Percentiles rank a stretch among this genome's conserved stretches.
Conservation (phyloP, 768 basidiomycete genomes). For the Tricholoma flavovirens region DNA sequence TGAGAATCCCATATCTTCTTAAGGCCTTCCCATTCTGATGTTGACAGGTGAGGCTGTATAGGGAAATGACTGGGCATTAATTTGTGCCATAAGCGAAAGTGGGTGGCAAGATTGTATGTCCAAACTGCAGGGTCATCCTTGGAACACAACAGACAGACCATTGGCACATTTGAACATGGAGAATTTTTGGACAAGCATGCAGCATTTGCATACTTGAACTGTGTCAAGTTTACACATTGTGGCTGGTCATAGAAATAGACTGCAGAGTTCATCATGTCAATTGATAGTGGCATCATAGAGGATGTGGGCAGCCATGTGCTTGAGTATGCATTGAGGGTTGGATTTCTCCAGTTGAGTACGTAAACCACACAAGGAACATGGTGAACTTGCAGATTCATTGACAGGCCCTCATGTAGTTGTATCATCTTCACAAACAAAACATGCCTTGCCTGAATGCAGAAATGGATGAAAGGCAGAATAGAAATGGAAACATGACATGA, state of each 20-base stretch:
- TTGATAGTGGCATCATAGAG: neutral
- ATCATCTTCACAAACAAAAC: neutral
- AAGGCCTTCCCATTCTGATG: neutral
- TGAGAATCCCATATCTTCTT: neutral
- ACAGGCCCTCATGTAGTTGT: neutral
- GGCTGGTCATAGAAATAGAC: neutral
- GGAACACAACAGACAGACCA: neutral
- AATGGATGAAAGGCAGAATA: neutral
- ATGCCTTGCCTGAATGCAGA: neutral
- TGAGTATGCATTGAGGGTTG: neutral
- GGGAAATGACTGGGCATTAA: neutral
- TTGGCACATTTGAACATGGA: neutral
- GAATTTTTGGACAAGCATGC: neutral
- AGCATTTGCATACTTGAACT: neutral
- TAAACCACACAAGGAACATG: neutral
- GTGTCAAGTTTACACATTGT: neutral
- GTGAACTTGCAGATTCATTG: neutral
- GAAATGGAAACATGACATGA: neutral
- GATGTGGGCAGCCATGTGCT: neutral
- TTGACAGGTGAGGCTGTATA: neutral
- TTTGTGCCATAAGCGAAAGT: neutral
- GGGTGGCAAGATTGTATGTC: neutral
- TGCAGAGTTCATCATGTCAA: neutral
- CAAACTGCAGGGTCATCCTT: neutral
- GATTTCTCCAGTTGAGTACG: neutral